Evolutionary conservation across 176 grass and related monocot species (phyloP).

Genomic region (Carex scoparia): DNA sequence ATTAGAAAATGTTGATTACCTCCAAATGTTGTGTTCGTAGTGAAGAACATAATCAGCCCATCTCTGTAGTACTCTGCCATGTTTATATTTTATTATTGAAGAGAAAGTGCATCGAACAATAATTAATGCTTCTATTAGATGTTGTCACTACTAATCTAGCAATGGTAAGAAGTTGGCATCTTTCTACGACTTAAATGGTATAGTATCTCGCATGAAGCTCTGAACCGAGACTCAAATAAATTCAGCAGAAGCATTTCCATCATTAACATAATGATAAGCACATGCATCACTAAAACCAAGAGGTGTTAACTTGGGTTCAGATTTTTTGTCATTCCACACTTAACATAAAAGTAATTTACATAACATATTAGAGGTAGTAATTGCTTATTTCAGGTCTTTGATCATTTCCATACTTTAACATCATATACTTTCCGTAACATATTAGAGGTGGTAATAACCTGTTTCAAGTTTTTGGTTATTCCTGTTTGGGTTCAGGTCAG

Average conservation of each 20-base stretch:
- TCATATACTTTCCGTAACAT: neutral
- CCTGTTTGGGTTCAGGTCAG: neutral
- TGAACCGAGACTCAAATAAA: neutral
- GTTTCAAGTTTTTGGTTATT: neutral
- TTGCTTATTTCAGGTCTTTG: neutral
- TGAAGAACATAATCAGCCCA: conserved; percentile 90
- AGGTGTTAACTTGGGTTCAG: neutral
- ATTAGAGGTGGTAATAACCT: neutral
- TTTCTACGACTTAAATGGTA: neutral
- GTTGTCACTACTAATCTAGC: neutral
- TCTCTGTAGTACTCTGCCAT: conserved; percentile 71
- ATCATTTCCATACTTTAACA: neutral
- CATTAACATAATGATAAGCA: neutral
- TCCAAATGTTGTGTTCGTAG: conserved; percentile 94
- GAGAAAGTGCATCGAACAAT: conserved; percentile 2
- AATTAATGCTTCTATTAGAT: neutral
- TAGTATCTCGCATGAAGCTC: neutral
- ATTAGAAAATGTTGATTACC: conserved; percentile 28
- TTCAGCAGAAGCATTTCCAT: neutral
- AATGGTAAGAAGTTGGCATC: neutral
- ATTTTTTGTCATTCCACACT: neutral
- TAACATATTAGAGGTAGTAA: neutral
- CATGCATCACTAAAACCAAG: neutral
- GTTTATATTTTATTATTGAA: conserved; percentile 12
- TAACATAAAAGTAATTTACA: neutral